A percentile compares a stretch with the other conserved stretches of the same genome.
phyloP scores from a whole-genome alignment of 352 stramenopile genomes.

The Pythium biforme region DNA sequence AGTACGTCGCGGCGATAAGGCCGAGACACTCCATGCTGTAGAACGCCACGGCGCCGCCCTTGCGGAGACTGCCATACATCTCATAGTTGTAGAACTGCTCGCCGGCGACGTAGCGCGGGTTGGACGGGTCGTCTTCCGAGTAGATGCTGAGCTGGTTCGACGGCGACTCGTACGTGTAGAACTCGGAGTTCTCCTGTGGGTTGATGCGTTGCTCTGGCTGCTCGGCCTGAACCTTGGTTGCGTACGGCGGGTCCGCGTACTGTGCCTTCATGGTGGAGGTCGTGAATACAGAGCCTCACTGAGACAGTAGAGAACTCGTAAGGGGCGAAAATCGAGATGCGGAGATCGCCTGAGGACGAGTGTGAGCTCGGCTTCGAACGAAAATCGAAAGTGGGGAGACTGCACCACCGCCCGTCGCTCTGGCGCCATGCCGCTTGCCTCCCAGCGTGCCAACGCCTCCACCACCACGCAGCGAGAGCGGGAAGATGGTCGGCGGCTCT shows the following conservation, averaged over 20 bases:
- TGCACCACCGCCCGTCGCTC: not conserved
- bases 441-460: not conserved
- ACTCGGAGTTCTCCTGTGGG: slow-evolving; percentile 19
- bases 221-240: slow-evolving; percentile 1
- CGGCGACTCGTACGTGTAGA: slow-evolving; percentile 25
- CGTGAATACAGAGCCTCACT: not conserved
- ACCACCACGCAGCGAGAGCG: not conserved
- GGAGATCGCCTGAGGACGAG: not conserved
- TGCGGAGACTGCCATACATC: slow-evolving; percentile 65
- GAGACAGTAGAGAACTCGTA: not conserved
- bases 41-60: slow-evolving; percentile 53
- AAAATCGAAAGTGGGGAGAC: slow-evolving; percentile 15
- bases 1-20: slow-evolving; percentile 60
- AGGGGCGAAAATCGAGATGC: not conserved
- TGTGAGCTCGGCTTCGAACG: not conserved
- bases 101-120: slow-evolving; percentile 54
- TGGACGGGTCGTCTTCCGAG: slow-evolving; percentile 23
- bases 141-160: slow-evolving; percentile 22
- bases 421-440: not conserved
- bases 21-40: slow-evolving; percentile 64
- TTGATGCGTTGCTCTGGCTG: slow-evolving; percentile 16
- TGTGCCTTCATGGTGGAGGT: slow-evolving; percentile 14
- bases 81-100: slow-evolving; percentile 78
- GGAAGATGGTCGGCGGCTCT: not conserved
- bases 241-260: slow-evolving; percentile 1